These are phyloP conservation scores for Lasiosphaeria ovina DNA, from an alignment of 495 filamentous ascomycete species.

Conservation along the genomic window DNA sequence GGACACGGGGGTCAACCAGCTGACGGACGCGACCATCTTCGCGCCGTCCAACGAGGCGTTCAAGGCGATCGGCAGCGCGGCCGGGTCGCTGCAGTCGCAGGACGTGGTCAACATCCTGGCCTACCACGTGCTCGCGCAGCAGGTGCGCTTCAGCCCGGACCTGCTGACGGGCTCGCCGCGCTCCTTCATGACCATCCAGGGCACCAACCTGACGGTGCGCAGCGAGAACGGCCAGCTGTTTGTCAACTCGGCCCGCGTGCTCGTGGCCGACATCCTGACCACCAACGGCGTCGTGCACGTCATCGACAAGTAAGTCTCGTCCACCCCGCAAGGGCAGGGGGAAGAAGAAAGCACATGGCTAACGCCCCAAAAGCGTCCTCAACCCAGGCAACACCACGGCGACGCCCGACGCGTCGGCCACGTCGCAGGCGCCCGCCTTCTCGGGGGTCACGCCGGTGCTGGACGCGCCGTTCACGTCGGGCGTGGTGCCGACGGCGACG, in stretches of 20 bases:
- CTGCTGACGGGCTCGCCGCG: conserved; percentile 32
- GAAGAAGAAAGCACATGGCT: not conserved
- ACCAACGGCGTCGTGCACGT: conserved; percentile 55
- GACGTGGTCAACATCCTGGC: conserved; percentile 23
- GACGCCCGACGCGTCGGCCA: conserved; percentile 26
- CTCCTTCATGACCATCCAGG: conserved; percentile 35
- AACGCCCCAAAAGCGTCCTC: conserved; percentile 19
- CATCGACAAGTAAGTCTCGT: conserved; percentile 41
- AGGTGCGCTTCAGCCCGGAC: conserved; percentile 42
- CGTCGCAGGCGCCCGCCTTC: conserved; percentile 40
- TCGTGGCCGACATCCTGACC: conserved; percentile 48
- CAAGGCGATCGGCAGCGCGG: conserved; percentile 22
- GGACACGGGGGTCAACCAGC: conserved; percentile 38
- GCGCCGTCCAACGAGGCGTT: conserved; percentile 36
- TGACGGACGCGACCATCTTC: conserved; percentile 62
- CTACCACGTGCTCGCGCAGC: conserved; percentile 34
- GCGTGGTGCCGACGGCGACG: conserved; percentile 37
- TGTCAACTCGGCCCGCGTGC: conserved; percentile 50
- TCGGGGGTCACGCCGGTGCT: conserved; percentile 23
- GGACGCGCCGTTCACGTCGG: conserved; percentile 41
- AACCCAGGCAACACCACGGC: conserved; percentile 33
- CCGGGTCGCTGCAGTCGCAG: conserved; percentile 8
- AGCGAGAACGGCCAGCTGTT: conserved; percentile 43
- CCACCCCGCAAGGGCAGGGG: not conserved
- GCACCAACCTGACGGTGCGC: conserved; percentile 42